phyloP scores from a whole-genome alignment of 2,329 filamentous ascomycete genomes.

The Scedosporium aurantiacum region DNA sequence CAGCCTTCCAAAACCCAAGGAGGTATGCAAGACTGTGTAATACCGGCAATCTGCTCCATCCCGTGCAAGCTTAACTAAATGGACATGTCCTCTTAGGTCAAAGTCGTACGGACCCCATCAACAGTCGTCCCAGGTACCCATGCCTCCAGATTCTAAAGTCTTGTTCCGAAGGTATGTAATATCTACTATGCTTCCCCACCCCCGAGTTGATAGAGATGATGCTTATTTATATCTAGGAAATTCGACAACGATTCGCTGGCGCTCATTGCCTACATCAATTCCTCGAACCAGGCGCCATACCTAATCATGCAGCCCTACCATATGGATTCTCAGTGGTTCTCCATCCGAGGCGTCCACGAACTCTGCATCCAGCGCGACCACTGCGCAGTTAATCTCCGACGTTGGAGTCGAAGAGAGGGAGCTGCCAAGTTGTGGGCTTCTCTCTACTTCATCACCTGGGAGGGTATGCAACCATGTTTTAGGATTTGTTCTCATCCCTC shows the following conservation, averaged over 20 bases:
- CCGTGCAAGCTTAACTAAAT: neutral
- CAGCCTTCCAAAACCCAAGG: conserved; percentile 31
- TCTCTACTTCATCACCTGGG: conserved; percentile 48
- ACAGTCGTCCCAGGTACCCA: conserved; percentile 18
- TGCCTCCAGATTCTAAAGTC: conserved; percentile 36
- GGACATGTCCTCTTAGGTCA: conserved; percentile 22
- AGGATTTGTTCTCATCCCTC: conserved; percentile 1
- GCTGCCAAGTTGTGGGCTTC: conserved; percentile 41
- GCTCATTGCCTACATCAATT: conserved; percentile 39
- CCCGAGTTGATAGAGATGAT: conserved; percentile 2
- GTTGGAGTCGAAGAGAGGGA: conserved; percentile 35
- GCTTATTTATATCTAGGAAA: conserved; percentile 22
- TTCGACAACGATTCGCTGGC: conserved; percentile 46
- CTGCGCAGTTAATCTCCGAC: conserved; percentile 36
- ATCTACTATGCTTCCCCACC: neutral
- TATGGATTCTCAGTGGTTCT: conserved; percentile 31
- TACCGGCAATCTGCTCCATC: neutral
- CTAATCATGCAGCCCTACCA: conserved; percentile 34
- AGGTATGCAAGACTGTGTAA: conserved; percentile 14
- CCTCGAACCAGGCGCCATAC: conserved; percentile 30
- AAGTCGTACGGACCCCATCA: conserved; percentile 34
- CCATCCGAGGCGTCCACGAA: conserved; percentile 41
- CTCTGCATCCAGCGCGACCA: conserved; percentile 39
- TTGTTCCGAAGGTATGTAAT: conserved; percentile 41
- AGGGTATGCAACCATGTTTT: conserved; percentile 31